Base-by-base conservation (phyloP, 2,329 filamentous ascomycete genomes). In the Aspergillus japonicus region DNA sequence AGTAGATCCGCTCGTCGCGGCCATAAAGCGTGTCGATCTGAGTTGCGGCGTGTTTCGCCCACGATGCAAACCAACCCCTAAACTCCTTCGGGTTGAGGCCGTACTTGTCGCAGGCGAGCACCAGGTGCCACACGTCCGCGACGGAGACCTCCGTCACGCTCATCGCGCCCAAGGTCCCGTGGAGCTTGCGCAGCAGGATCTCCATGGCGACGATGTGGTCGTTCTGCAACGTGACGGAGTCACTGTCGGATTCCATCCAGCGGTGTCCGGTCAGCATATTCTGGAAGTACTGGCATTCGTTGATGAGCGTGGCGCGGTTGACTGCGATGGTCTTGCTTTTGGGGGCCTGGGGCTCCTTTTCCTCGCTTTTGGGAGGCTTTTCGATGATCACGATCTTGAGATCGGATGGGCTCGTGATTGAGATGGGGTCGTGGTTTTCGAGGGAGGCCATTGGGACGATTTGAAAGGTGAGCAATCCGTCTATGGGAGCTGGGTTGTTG, bases 51-150 rank as follows among this genome's bases (percentile, higher is more conserved):
- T 19, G n/a, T 19, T 44, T 2, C 14, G 14, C 50, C 55, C 59
- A 58, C 8, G 14, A 19, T 6, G 23, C 24, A 21, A 61, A 58
- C 54, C 58, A 60, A 1, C 3, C 16, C 5, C 16, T 12, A 14
- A 54, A 16, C 2, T 21, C 14, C 5, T 5, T 21, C 7, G 50
- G 16, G n/a, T 50, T 29, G 19, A 58, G 26, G 14, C n/a, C 26
- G 19, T 57, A 54, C 31, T 60, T 60, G 50, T 57, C 58, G 7
- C 49, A 50, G 8, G 31, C 55, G 2, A 16, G 33, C 11, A 52
- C n/a, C 0, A 52, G 29, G 2, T 52, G 31, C 50, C 50, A 52
- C 2, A 21, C 23, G 1, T 35, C 50, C 0, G 50, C 19, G 21
- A 52, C 7, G 7, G 50, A 23, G 2, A 52, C 5, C 0, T 16